phyloP scores from a whole-genome alignment of 257 asterid genomes.

The Capsicum pubescens region DNA sequence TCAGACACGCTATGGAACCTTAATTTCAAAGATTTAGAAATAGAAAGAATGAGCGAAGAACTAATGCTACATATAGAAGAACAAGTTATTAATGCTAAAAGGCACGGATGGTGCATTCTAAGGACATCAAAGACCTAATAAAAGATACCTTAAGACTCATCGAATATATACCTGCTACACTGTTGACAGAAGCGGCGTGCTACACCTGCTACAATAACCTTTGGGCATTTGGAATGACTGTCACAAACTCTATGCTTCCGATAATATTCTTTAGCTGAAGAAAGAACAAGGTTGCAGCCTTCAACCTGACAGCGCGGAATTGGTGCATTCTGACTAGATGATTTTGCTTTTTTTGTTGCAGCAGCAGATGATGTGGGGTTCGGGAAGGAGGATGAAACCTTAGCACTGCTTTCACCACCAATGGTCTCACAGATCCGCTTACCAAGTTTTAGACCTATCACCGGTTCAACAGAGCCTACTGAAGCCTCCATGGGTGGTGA shows the following conservation, averaged over 20 bases:
- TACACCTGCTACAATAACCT: slow-evolving; percentile 67
- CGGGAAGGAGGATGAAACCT: slow-evolving; percentile 50
- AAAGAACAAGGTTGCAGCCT: slow-evolving; percentile 82
- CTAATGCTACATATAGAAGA: background rate
- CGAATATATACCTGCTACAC: slow-evolving; percentile 77
- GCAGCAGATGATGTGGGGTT: slow-evolving; percentile 53
- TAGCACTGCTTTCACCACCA: slow-evolving; percentile 48
- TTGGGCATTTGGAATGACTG: slow-evolving; percentile 74
- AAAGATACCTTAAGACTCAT: background rate
- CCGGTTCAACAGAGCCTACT: slow-evolving; percentile 58
- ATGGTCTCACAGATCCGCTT: slow-evolving; percentile 76
- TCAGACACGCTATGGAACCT: slow-evolving; percentile 91
- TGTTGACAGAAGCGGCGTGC: slow-evolving; percentile 96
- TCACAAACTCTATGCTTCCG: slow-evolving; percentile 90
- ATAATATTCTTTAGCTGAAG: slow-evolving; percentile 82
- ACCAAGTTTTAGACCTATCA: slow-evolving; percentile 80
- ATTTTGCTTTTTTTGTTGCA: slow-evolving; percentile 57
- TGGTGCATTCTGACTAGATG: slow-evolving; percentile 45
- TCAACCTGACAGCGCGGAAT: slow-evolving; percentile 72
- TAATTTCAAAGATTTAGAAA: slow-evolving; percentile 28
- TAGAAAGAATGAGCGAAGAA: background rate
- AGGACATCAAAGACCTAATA: background rate
- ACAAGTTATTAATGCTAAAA: background rate
- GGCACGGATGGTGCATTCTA: background rate
- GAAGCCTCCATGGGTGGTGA: slow-evolving; percentile 61